Base-by-base conservation (phyloP, 2,329 filamentous ascomycete genomes). In the Sporothrix inflata region DNA sequence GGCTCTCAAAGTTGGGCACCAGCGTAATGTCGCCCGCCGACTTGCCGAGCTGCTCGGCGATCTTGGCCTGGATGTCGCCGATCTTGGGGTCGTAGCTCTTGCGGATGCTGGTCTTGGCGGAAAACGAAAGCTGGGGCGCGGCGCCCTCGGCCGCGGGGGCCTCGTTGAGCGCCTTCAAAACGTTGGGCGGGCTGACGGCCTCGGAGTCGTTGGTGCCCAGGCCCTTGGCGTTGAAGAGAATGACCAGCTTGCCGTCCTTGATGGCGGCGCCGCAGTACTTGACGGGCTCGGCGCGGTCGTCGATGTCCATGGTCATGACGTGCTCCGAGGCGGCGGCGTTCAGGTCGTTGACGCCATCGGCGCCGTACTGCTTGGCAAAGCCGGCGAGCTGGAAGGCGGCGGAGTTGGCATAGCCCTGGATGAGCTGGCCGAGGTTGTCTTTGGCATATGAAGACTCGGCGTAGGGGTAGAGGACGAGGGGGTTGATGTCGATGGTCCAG, bases 401-500 rank as follows among this genome's bases (percentile, higher is more conserved):
- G 38, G 68, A n/a, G 5, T 57, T 14, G 27, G 74, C 12, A 55
- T 79, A 87, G 83, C 77, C 75, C 42, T 78, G 77, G 72, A 88
- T 82, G 75, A 82, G 83, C 72, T 77, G 78, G 3, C 86, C 85
- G 3, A 85, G 78, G 2, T 80, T 83, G 16, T 81, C 78, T 73
- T 83, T 81, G 63, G 79, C 82, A 71, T 82, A 85, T 27, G 83
- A 80, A 14, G 80, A 78, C 21, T 82, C 81, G 51, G 51, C 73
- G 72, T 87, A 87, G 12, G 85, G 82, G 74, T 80, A 87, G 74
- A 88, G 78, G 53, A 82, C 81, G 67, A 79, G 79, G 30, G 84
- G 82, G 74, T 85, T 82, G 75, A 85, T 80, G 8, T 86, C 83
- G 42, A 87, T 79, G 6, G 82, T 86, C 86, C 86, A 89, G 9